These are phyloP conservation scores for Phtheirospermum japonicum DNA, from an alignment of 257 asterid genomes.

Conservation along the genomic window DNA sequence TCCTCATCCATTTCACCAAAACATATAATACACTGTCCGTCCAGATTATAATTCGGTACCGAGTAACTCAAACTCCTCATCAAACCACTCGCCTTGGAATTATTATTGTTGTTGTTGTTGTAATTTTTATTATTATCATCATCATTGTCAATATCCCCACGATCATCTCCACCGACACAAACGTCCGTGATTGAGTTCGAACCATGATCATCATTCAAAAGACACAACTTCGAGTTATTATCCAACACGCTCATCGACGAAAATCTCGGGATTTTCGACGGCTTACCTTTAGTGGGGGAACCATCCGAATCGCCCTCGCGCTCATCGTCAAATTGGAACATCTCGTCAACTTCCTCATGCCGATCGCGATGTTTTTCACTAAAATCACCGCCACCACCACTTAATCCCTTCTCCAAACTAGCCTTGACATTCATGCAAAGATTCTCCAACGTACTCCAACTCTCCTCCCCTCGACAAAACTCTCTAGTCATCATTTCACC, in stretches of 20 bases:
- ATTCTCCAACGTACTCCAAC: constrained; percentile 65
- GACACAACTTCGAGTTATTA: constrained; percentile 21
- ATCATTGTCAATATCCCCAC: constrained; percentile 4
- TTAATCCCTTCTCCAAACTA: constrained; percentile 31
- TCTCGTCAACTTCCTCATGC: constrained; percentile 33
- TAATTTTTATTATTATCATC: constrained; percentile 14
- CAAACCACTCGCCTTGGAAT: constrained; percentile 36
- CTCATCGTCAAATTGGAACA: constrained; percentile 52
- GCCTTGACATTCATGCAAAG: constrained; percentile 63
- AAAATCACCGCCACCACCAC: constrained; percentile 26
- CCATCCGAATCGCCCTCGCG: constrained; percentile 24
- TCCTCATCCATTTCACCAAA: constrained; percentile 64
- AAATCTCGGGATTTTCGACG: constrained; percentile 49
- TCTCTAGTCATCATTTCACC: constrained; percentile 92
- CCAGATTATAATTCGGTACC: constrained; percentile 44
- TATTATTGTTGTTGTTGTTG: too few relatives aligned
- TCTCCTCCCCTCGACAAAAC: constrained; percentile 59
- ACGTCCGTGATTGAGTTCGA: constrained; percentile 23
- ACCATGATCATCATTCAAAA: constrained; percentile 18
- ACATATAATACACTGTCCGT: constrained; percentile 47
- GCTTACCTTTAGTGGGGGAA: constrained; percentile 38
- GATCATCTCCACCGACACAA: constrained; percentile 10
- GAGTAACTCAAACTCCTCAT: constrained; percentile 75
- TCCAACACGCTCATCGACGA: constrained; percentile 39
- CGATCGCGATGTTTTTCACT: constrained; percentile 18